Evolutionary conservation across 306 rosid genomes (phyloP).

Genomic region (Prunus padus): DNA sequence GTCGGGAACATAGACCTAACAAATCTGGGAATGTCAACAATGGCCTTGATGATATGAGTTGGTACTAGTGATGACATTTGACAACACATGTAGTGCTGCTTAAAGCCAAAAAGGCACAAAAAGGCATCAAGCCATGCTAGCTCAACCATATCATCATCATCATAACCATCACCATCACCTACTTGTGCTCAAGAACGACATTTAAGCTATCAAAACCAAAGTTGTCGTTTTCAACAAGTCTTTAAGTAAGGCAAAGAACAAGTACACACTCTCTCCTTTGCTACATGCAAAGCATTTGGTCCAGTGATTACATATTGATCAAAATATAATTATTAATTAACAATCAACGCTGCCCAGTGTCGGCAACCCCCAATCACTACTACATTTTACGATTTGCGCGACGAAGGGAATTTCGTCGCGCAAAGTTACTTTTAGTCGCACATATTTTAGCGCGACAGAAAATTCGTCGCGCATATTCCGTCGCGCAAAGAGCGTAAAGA

Average conservation of each 20-base stretch:
- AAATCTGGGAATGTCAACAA: not conserved
- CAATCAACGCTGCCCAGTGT: not conserved
- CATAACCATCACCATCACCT: no score
- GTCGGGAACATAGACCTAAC: not conserved
- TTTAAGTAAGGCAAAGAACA: not conserved
- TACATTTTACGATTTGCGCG: no score
- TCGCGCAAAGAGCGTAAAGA: no score
- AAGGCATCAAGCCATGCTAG: not conserved
- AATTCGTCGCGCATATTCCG: no score
- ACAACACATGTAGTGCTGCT: not conserved
- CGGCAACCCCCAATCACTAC: constrained; percentile 10
- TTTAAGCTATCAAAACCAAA: not conserved
- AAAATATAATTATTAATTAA: not conserved
- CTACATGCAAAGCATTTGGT: constrained; percentile 13
- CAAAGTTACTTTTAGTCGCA: no score
- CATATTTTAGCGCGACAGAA: no score
- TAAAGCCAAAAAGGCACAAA: not conserved
- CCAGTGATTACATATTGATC: not conserved
- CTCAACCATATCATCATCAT: not conserved
- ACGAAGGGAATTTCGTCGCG: no score
- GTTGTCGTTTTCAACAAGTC: not conserved
- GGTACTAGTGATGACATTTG: not conserved
- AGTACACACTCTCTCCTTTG: not conserved
- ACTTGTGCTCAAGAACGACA: not conserved
- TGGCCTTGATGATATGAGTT: not conserved